A percentile compares a stretch with the other conserved stretches of the same genome.
Evolutionary conservation across 2,329 filamentous ascomycete species (phyloP).

Genomic region (Ambrosiella beaveri): DNA sequence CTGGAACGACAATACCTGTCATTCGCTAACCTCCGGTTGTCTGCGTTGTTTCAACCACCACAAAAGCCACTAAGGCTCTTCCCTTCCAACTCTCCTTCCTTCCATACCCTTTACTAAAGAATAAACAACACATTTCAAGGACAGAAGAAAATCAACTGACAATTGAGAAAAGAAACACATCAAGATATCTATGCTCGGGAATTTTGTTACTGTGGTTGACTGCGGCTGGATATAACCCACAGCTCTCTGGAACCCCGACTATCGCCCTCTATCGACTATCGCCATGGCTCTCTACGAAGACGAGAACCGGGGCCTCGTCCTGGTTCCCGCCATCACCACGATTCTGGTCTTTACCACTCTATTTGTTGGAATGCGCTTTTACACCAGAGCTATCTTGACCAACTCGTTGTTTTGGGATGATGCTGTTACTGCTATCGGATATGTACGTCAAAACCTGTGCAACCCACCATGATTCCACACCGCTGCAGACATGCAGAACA

Average conservation of each 20-base stretch:
- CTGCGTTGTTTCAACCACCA: not conserved
- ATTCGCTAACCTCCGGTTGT: not conserved
- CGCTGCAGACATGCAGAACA: not conserved
- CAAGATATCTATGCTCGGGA: no score
- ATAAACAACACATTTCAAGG: no score
- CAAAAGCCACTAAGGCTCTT: not conserved
- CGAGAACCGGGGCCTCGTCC: not conserved
- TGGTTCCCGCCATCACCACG: slow-evolving; percentile 5
- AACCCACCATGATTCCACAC: not conserved
- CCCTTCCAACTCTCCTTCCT: not conserved
- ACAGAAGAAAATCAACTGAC: no score
- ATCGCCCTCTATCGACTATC: not conserved
- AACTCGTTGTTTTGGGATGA: slow-evolving; percentile 11
- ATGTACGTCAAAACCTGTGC: slow-evolving; percentile 5
- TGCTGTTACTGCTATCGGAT: not conserved
- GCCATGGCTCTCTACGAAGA: not conserved
- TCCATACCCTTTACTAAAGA: not conserved
- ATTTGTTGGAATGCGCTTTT: slow-evolving; percentile 10
- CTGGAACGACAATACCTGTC: not conserved
- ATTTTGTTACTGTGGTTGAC: no score
- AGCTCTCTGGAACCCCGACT: not conserved
- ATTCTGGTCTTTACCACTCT: slow-evolving; percentile 1
- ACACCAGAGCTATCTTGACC: slow-evolving; percentile 7
- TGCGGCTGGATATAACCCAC: not conserved
- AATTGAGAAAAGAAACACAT: no score